Evolutionary conservation across 768 basidiomycete genomes (phyloP), one percentile per base, ranked within the genome.

Genomic region (Mycena venus): DNA sequence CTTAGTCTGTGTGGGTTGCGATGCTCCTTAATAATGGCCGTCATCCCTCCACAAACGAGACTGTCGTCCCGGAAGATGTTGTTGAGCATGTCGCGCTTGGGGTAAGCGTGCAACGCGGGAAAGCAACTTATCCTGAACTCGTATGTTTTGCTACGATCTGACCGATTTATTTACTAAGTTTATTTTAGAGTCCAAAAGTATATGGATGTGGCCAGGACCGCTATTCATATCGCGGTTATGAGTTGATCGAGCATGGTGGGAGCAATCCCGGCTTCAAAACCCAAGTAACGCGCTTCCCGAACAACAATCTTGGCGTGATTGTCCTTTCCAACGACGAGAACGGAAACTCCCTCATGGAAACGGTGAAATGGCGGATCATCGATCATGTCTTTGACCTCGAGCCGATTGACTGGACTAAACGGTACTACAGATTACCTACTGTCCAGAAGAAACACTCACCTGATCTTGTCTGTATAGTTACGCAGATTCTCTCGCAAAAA

Each of bases 211-310:
- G 83, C 12, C 87, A 87, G 75, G 82, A 80, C 75, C 71, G 84
- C 12, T 86, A 81, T 68, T 81, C 85, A 0, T 87, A 87, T 60
- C 84, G 82, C 27, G 86, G 86, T 5, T 82, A 83, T 59, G 85
- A 86, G 60, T 78, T 87, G 11, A 82, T 88, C 47, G 86, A 88
- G 67, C 87, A 88, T 74, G 85, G 85, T 3, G 86, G 88, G 2
- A 82, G 78, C 56, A 84, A 85, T 70, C 85, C 86, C 2, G 86
- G 86, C 2, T 87, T 79, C 68, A 79, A 79, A 51, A 79, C 77
- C 11, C 79, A 71, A n/a, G 71, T 78, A 51, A 36, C 72, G n/a
- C 72, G 72, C n/a, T 61, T 76, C 11, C 75, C 75, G 17, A 27
- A 73, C 21, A 83, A 85, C 27, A 83, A 85, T 40, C 78, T 88